phyloP scores from a whole-genome alignment of 2,329 filamentous ascomycete genomes.

The Shiraia sp. region DNA sequence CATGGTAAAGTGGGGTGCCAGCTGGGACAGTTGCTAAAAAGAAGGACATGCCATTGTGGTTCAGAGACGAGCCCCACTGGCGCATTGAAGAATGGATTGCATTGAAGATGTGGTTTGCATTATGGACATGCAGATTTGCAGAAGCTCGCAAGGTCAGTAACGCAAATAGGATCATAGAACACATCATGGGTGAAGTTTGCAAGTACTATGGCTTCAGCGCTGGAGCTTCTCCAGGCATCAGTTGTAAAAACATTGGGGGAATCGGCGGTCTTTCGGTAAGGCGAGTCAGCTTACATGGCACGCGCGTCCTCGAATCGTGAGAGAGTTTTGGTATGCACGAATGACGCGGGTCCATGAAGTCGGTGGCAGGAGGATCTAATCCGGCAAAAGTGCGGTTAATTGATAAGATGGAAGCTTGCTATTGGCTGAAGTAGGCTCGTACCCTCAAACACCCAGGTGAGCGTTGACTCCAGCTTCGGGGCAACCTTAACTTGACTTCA shows the following conservation, averaged over 20 bases:
- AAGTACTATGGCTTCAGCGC: neutral
- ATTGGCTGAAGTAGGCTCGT: neutral
- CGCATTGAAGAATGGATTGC: constrained; percentile 71
- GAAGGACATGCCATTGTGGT: constrained; percentile 77
- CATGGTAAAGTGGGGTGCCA: constrained; percentile 71
- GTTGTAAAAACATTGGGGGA: too few relatives aligned
- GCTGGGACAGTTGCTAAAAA: constrained; percentile 68
- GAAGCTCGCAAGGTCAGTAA: neutral
- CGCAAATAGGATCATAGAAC: neutral
- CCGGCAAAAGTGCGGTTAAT: neutral
- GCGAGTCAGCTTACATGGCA: too few relatives aligned
- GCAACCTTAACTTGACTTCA: constrained; percentile 5
- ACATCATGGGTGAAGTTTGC: neutral
- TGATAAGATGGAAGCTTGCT: constrained; percentile 3
- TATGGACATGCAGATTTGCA: constrained; percentile 29
- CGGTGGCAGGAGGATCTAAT: constrained; percentile 2
- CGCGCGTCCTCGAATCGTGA: too few relatives aligned
- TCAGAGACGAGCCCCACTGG: constrained; percentile 72
- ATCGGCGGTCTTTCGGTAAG: too few relatives aligned
- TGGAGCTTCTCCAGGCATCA: neutral
- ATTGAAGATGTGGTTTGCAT: constrained; percentile 72
- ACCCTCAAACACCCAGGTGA: neutral
- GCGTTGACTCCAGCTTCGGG: neutral
- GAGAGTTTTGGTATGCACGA: too few relatives aligned
- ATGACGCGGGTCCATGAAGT: constrained; percentile 8